Evolutionary conservation across 2,329 filamentous ascomycete species (phyloP), one percentile per base, ranked within the genome.

Genomic region (Penicillium griseofulvum): DNA sequence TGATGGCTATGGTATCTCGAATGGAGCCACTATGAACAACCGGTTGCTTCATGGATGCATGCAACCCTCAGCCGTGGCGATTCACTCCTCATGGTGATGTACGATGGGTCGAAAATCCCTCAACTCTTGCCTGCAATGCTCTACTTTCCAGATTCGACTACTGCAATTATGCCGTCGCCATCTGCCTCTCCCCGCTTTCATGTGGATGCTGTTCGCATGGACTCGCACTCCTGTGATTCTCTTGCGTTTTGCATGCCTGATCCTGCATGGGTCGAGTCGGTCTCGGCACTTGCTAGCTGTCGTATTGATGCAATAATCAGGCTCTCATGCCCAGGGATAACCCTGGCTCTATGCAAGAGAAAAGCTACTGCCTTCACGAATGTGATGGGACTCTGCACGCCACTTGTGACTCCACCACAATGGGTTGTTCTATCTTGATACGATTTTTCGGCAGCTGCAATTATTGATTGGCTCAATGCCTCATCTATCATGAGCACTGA

Each of bases 21-120:
- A 65, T 66, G 57, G 67, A 64, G 61, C 64, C 62, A 63, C 59
- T 60, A 61, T 66, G 65, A 67, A 65, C 66, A 65, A 68, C 64
- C 64, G 63, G 66, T 65, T 65, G 67, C 66, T 70, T 71, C 68
- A 69, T 62, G 59, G 59, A 69, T 74, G 71, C 72, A 74, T 70
- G 68, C 63, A 66, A 61, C 68, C 66, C 62, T 68, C 60, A 68
- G 66, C 70, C 66, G 73, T 76, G 71, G 73, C 69, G 64, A 68
- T 58, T 64, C 63, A 55, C 57, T 66, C 58, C 64, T 54, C 61
- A 63, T 68, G 43, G 62, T 61, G 64, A 64, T 67, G 63, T 62
- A 67, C 61, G 56, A 68, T 53, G 52, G 51, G 58, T 54, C 46
- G 62, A 72, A 73, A 73, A 73, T 72, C 67, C 70, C 71, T 71